Conservation (phyloP, 257 asterid genomes). For the Rehmannia glutinosa region DNA sequence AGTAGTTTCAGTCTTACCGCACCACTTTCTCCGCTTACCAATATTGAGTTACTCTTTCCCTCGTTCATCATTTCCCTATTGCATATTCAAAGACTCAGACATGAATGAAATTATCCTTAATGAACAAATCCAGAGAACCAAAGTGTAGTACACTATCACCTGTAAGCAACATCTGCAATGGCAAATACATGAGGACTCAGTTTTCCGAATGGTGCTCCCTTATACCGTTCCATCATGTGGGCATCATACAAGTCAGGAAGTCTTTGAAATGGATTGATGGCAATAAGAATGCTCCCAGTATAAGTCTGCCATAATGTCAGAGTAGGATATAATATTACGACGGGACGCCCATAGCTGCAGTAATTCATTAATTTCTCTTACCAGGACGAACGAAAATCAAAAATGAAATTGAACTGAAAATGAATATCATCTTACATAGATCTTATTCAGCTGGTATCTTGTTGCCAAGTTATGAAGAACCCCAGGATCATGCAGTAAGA, state of each 20-base stretch:
- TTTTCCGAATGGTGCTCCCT: constrained; percentile 71
- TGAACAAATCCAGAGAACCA: constrained; percentile 8
- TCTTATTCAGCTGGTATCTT: constrained; percentile 69
- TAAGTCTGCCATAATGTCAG: constrained; percentile 68
- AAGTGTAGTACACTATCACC: constrained; percentile 37
- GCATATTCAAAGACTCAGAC: constrained; percentile 33
- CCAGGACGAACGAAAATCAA: constrained; percentile 24
- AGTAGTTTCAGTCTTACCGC: constrained; percentile 94
- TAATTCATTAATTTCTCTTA: constrained; percentile 21
- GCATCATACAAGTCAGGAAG: constrained; percentile 71
- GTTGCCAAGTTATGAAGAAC: constrained; percentile 72
- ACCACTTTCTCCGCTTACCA: constrained; percentile 95
- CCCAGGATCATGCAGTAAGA: constrained; percentile 89
- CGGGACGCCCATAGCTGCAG: neutral
- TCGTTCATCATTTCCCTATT: constrained; percentile 78
- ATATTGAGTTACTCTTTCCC: constrained; percentile 74
- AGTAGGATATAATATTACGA: constrained; percentile 30
- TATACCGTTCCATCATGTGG: constrained; percentile 72
- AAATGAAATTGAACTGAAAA: constrained; percentile 17
- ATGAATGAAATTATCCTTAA: constrained; percentile 8
- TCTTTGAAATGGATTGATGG: constrained; percentile 92
- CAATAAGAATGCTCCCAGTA: constrained; percentile 89
- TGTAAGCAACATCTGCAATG: constrained; percentile 77
- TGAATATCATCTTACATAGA: constrained; percentile 54
- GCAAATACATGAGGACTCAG: constrained; percentile 88